Conservation (phyloP, 352 stramenopile species). For the Aphanomyces cochlioides region DNA sequence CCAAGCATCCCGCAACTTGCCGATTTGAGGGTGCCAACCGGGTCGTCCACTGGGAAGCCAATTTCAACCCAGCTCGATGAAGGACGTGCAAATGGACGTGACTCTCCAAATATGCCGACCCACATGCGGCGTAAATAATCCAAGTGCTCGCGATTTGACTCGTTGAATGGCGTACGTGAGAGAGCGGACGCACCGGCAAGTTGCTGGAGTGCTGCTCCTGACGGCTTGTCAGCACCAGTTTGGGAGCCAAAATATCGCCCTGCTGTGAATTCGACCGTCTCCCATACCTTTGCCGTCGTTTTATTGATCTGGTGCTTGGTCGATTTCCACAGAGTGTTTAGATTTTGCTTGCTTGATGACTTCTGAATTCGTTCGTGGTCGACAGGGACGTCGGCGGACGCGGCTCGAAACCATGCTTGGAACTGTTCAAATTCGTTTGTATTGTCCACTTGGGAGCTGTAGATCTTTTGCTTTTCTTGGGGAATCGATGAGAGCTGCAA, state of each 20-base stretch:
- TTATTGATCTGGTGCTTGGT: conserved; percentile 50
- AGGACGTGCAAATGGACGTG: conserved; percentile 49
- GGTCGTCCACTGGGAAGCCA: conserved; percentile 65
- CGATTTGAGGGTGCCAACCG: conserved; percentile 57
- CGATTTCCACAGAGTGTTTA: conserved; percentile 22
- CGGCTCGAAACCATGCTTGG: conserved; percentile 52
- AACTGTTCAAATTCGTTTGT: conserved; percentile 65
- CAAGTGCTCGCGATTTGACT: conserved; percentile 61
- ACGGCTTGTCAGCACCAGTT: conserved; percentile 45
- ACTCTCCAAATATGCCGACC: conserved; percentile 57
- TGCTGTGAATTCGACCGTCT: conserved; percentile 52
- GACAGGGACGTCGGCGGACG: background rate
- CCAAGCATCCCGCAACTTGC: conserved; percentile 42
- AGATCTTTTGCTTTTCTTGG: conserved; percentile 1
- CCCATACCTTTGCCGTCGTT: conserved; percentile 63
- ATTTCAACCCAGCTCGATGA: conserved; percentile 53
- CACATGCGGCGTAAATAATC: conserved; percentile 68
- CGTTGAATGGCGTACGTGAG: conserved; percentile 56
- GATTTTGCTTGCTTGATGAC: conserved; percentile 3
- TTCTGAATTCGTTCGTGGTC: background rate
- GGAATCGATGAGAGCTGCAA: conserved; percentile 49
- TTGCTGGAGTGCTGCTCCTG: conserved; percentile 54
- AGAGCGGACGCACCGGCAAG: conserved; percentile 61
- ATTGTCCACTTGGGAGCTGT: conserved; percentile 42
- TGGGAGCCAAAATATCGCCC: conserved; percentile 31